These are phyloP conservation scores for Stachybotrys elegans DNA, from an alignment of 2,329 filamentous ascomycete genomes.

Conservation along the genomic window DNA sequence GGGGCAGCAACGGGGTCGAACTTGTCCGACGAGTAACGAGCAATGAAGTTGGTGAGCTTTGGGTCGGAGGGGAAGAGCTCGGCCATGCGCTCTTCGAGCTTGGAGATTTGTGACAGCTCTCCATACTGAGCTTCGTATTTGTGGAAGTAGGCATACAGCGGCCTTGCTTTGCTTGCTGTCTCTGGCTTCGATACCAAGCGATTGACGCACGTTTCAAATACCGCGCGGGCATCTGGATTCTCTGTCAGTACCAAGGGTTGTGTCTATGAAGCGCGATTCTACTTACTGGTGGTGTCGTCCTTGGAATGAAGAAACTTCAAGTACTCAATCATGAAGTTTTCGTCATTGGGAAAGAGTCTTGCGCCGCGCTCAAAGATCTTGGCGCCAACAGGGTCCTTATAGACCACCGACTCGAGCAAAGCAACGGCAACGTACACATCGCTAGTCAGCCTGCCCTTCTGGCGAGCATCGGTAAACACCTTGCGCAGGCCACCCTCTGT, in stretches of 20 bases:
- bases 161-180: conserved; percentile 68
- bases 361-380: conserved; percentile 96
- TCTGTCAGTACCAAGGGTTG: conserved; percentile 18
- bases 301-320: conserved; percentile 89
- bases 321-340: conserved; percentile 90
- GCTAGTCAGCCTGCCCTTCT: conserved; percentile 81
- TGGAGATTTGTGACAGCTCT: conserved; percentile 83
- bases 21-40: conserved; percentile 63
- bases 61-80: conserved; percentile 91
- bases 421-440: conserved; percentile 95
- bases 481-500: conserved; percentile 74
- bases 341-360: conserved; percentile 89
- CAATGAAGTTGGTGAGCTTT: conserved; percentile 66
- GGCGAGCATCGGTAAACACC: conserved; percentile 84
- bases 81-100: conserved; percentile 86
- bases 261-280: background rate
- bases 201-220: conserved; percentile 91
- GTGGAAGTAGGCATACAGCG: conserved; percentile 87
- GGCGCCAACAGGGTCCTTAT: conserved; percentile 85
- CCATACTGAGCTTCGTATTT: conserved; percentile 93
- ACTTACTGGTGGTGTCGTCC: conserved; percentile 88
- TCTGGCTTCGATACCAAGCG: conserved; percentile 74
- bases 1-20: conserved; percentile 82
- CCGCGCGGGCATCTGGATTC: conserved; percentile 75
- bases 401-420: conserved; percentile 90